Evolutionary conservation across 495 filamentous ascomycete genomes (phyloP).

Genomic region (Echria macrotheca): DNA sequence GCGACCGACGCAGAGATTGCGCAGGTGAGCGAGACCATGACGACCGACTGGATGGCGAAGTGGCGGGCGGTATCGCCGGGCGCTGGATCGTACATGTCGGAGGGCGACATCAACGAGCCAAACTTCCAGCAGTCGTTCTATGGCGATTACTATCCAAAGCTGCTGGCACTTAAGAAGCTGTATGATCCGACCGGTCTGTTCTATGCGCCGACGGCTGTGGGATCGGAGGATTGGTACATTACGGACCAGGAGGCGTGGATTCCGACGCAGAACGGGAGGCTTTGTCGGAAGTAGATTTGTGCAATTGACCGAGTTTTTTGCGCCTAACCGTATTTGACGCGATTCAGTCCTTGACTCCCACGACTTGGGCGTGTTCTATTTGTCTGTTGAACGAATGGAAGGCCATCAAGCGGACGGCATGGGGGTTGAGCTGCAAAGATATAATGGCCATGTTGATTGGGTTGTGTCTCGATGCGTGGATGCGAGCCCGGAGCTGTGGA

Average conservation of each 20-base stretch:
- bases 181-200: conserved; percentile 52
- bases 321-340: not conserved
- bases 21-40: conserved; percentile 41
- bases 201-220: conserved; percentile 50
- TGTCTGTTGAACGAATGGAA: too few relatives aligned
- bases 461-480: too few relatives aligned
- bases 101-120: conserved; percentile 52
- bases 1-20: conserved; percentile 35
- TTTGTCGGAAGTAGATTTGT: conserved; percentile 23
- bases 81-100: conserved; percentile 42
- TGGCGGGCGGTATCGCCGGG: conserved; percentile 38
- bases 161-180: conserved; percentile 47
- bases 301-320: not conserved
- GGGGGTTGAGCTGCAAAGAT: too few relatives aligned
- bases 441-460: too few relatives aligned
- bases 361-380: too few relatives aligned
- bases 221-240: conserved; percentile 46
- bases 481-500: too few relatives aligned
- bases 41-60: conserved; percentile 42
- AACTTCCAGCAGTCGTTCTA: conserved; percentile 57
- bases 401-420: too few relatives aligned
- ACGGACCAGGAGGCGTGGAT: conserved; percentile 16
- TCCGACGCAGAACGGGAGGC: conserved; percentile 33
- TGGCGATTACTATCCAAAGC: conserved; percentile 45
- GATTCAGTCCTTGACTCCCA: too few relatives aligned